phyloP scores from a whole-genome alignment of 148 eudicot species.

The Selenicereus undatus region DNA sequence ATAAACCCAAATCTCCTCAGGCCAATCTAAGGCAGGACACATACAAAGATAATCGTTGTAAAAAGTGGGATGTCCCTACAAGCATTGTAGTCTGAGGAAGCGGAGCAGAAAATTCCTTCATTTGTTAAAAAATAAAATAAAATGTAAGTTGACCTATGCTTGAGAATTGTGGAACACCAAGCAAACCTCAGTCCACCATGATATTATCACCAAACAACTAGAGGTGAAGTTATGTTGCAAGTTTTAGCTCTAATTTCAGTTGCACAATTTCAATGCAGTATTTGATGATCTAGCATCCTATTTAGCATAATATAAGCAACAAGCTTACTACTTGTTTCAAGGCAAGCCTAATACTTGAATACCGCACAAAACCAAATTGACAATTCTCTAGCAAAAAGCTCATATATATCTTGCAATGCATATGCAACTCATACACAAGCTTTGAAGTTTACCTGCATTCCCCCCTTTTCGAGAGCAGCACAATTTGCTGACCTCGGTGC shows the following conservation, averaged over 20 bases:
- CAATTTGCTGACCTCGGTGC: constrained; percentile 80
- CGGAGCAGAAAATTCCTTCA: background rate
- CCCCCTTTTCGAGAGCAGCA: constrained; percentile 63
- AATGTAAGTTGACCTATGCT: background rate
- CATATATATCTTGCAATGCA: background rate
- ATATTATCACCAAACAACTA: background rate
- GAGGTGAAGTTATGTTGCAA: background rate
- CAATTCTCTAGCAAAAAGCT: background rate
- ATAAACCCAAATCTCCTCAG: background rate
- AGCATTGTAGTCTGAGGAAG: background rate
- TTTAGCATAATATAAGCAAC: background rate
- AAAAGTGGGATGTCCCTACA: background rate
- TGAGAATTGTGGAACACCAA: background rate
- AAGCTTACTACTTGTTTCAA: background rate
- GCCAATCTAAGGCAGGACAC: background rate
- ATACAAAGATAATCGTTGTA: background rate
- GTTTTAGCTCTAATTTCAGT: too few relatives aligned
- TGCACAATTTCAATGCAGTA: background rate
- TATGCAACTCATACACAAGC: background rate
- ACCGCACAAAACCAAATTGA: background rate
- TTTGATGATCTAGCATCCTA: background rate
- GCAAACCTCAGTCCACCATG: too few relatives aligned
- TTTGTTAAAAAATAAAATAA: too few relatives aligned
- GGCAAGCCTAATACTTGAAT: background rate
- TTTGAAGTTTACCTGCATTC: constrained; percentile 74